Conservation (phyloP, 2,329 filamentous ascomycete genomes). For the Calonectria pauciramosa region DNA sequence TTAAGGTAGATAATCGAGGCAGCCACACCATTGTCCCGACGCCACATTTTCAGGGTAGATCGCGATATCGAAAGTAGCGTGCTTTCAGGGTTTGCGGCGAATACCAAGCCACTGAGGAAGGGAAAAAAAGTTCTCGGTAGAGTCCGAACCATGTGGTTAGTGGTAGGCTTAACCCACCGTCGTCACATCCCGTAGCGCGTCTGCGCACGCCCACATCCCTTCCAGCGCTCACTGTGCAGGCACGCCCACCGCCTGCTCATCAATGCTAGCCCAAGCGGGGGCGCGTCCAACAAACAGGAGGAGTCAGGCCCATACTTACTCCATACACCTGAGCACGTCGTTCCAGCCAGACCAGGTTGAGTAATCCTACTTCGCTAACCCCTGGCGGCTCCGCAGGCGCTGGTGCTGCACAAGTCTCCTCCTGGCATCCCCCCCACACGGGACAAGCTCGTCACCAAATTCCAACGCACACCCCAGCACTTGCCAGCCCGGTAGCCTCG, state of each 20-base stretch:
- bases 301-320: background rate
- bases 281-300: background rate
- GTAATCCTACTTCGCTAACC: constrained; percentile 8
- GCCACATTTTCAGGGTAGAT: constrained; percentile 2
- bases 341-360: background rate
- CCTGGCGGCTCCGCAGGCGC: constrained; percentile 5
- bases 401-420: constrained; percentile 6
- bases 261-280: background rate
- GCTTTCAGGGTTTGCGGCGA: background rate
- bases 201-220: background rate
- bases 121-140: constrained; percentile 6
- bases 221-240: background rate
- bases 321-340: constrained; percentile 13
- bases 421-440: background rate
- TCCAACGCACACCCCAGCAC: constrained; percentile 5
- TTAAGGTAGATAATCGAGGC: background rate
- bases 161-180: background rate
- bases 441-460: background rate
- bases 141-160: constrained; percentile 3
- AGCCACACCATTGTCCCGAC: constrained; percentile 1
- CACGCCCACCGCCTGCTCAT: background rate
- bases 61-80: constrained; percentile 3
- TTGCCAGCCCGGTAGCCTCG: background rate
- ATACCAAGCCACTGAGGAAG: background rate
- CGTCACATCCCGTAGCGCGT: constrained; percentile 4